Conservation (phyloP, 164 flowering plant genomes). For the Annona squamosa region DNA sequence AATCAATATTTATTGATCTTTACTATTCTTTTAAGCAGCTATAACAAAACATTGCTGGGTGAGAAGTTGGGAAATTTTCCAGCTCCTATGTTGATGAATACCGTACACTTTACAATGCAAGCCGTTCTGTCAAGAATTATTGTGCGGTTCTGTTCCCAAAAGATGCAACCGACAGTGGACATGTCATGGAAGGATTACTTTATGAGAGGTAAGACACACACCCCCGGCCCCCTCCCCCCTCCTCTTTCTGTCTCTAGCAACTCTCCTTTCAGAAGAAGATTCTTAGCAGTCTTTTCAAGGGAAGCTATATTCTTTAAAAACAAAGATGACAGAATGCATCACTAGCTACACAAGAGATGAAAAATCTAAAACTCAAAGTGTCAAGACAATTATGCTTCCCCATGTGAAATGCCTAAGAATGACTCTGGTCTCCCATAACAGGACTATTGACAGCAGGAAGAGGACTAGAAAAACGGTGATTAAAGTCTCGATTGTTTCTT, state of each 20-base stretch:
- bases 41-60: conserved; percentile 85
- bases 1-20: not conserved
- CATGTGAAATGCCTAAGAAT: too few species aligned
- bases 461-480: too few species aligned
- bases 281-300: not conserved
- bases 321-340: too few species aligned
- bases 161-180: conserved; percentile 43
- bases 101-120: conserved; percentile 92
- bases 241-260: not conserved
- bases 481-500: too few species aligned
- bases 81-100: conserved; percentile 96
- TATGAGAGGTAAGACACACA: conserved; percentile 47
- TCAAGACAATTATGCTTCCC: too few species aligned
- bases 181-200: conserved; percentile 95
- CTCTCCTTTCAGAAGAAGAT: not conserved
- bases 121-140: conserved; percentile 76
- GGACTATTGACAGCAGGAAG: too few species aligned
- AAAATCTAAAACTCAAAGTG: too few species aligned
- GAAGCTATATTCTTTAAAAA: too few species aligned
- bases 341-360: too few species aligned
- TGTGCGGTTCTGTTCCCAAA: conserved; percentile 61
- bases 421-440: too few species aligned
- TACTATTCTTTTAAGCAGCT: conserved; percentile 35
- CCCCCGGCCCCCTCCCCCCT: not conserved
- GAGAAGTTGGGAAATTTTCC: conserved; percentile 94